phyloP scores from a whole-genome alignment of 805 yeast species.

The Isabelozyma rhagii region DNA sequence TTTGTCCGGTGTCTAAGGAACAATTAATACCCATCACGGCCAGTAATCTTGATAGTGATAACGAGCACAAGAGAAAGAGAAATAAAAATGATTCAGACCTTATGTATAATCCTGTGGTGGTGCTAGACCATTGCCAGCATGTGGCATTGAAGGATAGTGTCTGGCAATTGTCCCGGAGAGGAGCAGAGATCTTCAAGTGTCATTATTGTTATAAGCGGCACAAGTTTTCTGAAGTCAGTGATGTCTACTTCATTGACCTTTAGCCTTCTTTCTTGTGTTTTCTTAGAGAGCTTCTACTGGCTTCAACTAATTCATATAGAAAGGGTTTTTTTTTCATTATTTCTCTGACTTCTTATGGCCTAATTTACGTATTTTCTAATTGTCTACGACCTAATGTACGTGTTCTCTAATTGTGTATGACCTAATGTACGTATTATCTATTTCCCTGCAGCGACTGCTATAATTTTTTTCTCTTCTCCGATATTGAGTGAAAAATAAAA shows the following conservation, averaged over 20 bases:
- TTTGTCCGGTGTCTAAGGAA: conserved; percentile 45
- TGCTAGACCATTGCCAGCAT: conserved; percentile 39
- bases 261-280: not conserved
- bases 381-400: too few species aligned
- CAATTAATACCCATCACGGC: conserved; percentile 35
- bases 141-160: conserved; percentile 41
- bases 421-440: too few species aligned
- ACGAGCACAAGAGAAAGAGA: conserved; percentile 15
- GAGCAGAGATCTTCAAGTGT: conserved; percentile 39
- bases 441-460: too few species aligned
- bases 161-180: conserved; percentile 36
- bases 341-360: too few species aligned
- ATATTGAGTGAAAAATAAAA: too few species aligned
- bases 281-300: too few species aligned
- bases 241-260: conserved; percentile 40
- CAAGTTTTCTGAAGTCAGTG: conserved; percentile 34
- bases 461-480: too few species aligned
- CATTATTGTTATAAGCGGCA: conserved; percentile 46
- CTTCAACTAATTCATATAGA: too few species aligned
- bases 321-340: too few species aligned
- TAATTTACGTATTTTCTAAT: too few species aligned
- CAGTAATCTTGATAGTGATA: conserved; percentile 8
- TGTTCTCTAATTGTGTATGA: too few species aligned
- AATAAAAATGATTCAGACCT: conserved; percentile 3
- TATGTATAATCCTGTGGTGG: conserved; percentile 37